phyloP scores from a whole-genome alignment of 1,139 yeast genomes.

The Waltiozyma sp. region DNA sequence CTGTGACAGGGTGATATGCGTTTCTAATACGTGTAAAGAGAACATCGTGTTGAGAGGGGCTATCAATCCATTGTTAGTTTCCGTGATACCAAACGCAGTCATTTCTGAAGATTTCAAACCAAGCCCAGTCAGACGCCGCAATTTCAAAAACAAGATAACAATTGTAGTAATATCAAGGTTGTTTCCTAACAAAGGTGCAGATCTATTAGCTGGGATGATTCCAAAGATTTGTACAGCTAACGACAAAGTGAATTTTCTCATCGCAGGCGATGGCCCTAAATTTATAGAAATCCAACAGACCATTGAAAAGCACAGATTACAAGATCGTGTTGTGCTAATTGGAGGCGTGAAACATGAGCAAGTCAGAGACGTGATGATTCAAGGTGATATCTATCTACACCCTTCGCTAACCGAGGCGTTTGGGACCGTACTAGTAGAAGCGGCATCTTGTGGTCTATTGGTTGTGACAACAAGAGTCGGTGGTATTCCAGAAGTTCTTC shows the following conservation, averaged over 20 bases:
- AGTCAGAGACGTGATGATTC: conserved; percentile 85
- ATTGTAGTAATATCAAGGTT: conserved; percentile 86
- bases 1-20: conserved; percentile 89
- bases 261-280: conserved; percentile 97
- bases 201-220: conserved; percentile 70
- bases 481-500: conserved; percentile 95
- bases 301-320: conserved; percentile 78
- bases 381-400: conserved; percentile 89
- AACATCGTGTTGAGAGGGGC: conserved; percentile 86
- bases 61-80: conserved; percentile 64
- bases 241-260: conserved; percentile 60
- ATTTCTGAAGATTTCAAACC: conserved; percentile 77
- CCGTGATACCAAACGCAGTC: conserved; percentile 96
- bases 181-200: conserved; percentile 96
- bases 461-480: conserved; percentile 97
- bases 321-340: conserved; percentile 74
- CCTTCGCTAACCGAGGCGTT: conserved; percentile 95
- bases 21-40: conserved; percentile 93
- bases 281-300: conserved; percentile 89
- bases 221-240: conserved; percentile 68
- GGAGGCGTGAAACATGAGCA: conserved; percentile 90
- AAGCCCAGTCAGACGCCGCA: conserved; percentile 19
- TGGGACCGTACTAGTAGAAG: conserved; percentile 95
- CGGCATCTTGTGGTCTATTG: conserved; percentile 89
- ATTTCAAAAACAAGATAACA: conserved; percentile 31